A percentile compares a stretch with the other conserved stretches of the same genome.
These are phyloP conservation scores for Citrus mangshanensis DNA, from an alignment of 345 rosid genomes.

Conservation along the genomic window DNA sequence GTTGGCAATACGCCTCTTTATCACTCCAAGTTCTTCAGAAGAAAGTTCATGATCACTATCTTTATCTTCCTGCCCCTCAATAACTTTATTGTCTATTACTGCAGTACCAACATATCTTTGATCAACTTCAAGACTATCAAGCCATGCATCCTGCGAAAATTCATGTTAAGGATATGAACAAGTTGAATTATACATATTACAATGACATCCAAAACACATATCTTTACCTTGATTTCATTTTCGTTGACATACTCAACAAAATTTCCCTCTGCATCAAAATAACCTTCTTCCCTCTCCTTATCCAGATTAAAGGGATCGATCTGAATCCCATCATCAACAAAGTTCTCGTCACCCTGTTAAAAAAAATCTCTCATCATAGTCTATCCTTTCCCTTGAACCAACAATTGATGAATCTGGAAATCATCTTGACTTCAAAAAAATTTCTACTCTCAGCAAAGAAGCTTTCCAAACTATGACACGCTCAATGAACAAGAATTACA, in stretches of 20 bases:
- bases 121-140: constrained; percentile 70
- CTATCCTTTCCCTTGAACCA: constrained; percentile 17
- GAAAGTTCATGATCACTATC: constrained; percentile 52
- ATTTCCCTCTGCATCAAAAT: constrained; percentile 86
- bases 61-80: constrained; percentile 27
- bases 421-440: constrained; percentile 11
- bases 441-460: constrained; percentile 12
- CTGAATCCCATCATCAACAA: constrained; percentile 84
- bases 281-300: constrained; percentile 95
- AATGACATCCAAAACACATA: background rate
- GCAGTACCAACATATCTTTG: constrained; percentile 46
- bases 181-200: constrained; percentile 1
- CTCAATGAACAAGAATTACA: background rate
- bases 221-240: constrained; percentile 70
- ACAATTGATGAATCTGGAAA: constrained; percentile 11
- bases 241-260: constrained; percentile 81
- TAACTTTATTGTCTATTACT: constrained; percentile 18
- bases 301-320: constrained; percentile 91
- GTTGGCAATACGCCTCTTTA: constrained; percentile 81
- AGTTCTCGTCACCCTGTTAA: constrained; percentile 68
- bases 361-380: constrained; percentile 29
- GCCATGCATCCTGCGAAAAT: constrained; percentile 92
- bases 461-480: constrained; percentile 2
- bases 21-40: constrained; percentile 59
- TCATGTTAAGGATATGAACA: constrained; percentile 16